Conservation (phyloP, 1,284 basidiomycete genomes). For the Apiotrichum montevideense region DNA sequence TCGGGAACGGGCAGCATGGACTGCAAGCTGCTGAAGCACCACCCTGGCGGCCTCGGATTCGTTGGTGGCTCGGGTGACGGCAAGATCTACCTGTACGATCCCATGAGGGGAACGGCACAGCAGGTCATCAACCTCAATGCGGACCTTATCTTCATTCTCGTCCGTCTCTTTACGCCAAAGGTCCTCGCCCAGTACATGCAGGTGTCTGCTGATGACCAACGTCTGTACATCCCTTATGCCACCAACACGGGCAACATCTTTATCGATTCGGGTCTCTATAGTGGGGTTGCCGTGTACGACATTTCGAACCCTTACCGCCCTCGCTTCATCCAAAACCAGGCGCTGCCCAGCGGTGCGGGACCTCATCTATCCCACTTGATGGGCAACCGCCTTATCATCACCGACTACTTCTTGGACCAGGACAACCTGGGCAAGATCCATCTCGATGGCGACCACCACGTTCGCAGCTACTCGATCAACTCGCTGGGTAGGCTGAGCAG, state of each 20-base stretch:
- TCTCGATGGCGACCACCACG: slow-evolving; percentile 12
- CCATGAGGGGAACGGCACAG: neutral
- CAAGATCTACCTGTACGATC: slow-evolving; percentile 13
- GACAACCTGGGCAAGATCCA: slow-evolving; percentile 17
- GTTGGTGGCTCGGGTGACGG: slow-evolving; percentile 13
- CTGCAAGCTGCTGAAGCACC: slow-evolving; percentile 9
- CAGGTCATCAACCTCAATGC: slow-evolving; percentile 10
- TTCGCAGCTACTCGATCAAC: slow-evolving; percentile 7
- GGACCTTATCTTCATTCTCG: slow-evolving; percentile 1
- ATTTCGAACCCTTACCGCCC: slow-evolving; percentile 6
- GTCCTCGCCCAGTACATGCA: slow-evolving; percentile 11
- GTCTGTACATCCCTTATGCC: slow-evolving; percentile 10
- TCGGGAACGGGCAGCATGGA: slow-evolving; percentile 10
- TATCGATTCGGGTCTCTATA: neutral
- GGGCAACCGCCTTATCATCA: slow-evolving; percentile 11
- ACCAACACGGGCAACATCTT: slow-evolving; percentile 2
- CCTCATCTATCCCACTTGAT: slow-evolving; percentile 10
- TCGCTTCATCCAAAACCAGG: slow-evolving; percentile 4
- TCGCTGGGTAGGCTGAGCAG: neutral
- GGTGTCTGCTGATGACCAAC: slow-evolving; percentile 8
- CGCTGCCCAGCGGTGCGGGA: slow-evolving; percentile 6
- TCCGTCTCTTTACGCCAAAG: neutral
- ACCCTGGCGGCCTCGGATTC: slow-evolving; percentile 10
- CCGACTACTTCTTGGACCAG: slow-evolving; percentile 15
- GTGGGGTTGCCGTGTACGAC: slow-evolving; percentile 9